Conservation (phyloP, 2,329 filamentous ascomycete species). For the Sporothrix luriei region DNA sequence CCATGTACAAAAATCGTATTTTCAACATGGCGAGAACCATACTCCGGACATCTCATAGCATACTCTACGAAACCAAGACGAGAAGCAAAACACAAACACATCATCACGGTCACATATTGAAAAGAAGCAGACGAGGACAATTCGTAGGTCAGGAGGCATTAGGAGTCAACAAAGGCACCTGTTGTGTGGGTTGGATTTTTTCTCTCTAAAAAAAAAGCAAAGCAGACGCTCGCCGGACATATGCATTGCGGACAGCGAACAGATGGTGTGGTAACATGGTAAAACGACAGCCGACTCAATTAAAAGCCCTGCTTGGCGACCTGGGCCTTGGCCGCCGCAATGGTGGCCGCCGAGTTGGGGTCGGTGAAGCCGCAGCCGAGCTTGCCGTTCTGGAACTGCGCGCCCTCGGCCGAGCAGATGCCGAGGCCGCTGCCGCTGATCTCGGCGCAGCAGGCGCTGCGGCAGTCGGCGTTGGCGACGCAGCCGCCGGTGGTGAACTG, state of each 20-base stretch:
- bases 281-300: not conserved
- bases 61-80: no score
- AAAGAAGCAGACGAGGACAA: not conserved
- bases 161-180: not conserved
- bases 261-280: not conserved
- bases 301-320: slow-evolving; percentile 43
- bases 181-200: not conserved
- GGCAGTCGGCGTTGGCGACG: slow-evolving; percentile 42
- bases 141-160: not conserved
- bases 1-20: no score
- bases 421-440: slow-evolving; percentile 39
- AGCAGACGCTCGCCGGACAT: not conserved
- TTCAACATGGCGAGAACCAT: no score
- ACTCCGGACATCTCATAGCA: no score
- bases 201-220: slow-evolving; percentile 17
- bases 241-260: not conserved
- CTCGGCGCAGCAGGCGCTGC: slow-evolving; percentile 39
- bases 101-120: not conserved
- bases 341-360: slow-evolving; percentile 39
- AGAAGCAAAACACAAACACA: not conserved
- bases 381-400: slow-evolving; percentile 43
- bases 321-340: slow-evolving; percentile 42
- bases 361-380: slow-evolving; percentile 43
- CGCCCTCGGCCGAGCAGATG: slow-evolving; percentile 43
- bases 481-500: slow-evolving; percentile 46